Percentiles rank a stretch among this genome's conserved stretches.
These are phyloP conservation scores for Podaxis sp. DNA, from an alignment of 768 basidiomycete species.

Conservation along the genomic window DNA sequence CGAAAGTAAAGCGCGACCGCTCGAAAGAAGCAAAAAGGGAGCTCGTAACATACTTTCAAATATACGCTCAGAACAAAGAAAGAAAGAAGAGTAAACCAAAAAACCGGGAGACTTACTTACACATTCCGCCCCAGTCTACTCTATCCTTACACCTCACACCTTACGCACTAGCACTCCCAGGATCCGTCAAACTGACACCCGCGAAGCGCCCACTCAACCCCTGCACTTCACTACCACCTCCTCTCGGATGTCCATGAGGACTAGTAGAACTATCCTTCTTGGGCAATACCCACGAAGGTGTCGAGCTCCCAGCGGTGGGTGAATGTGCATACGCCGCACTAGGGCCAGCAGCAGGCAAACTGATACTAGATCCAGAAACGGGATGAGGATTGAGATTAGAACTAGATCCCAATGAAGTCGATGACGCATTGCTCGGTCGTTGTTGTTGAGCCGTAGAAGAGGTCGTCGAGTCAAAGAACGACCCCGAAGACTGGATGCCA, in stretches of 20 bases:
- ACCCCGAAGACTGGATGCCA: slow-evolving; percentile 15
- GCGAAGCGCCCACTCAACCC: slow-evolving; percentile 4
- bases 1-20: no score
- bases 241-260: not conserved
- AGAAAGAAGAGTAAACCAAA: no score
- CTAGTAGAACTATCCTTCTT: slow-evolving; percentile 29
- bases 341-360: slow-evolving; percentile 8
- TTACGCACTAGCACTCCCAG: slow-evolving; percentile 7
- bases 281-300: slow-evolving; percentile 48
- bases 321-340: slow-evolving; percentile 15
- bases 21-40: no score
- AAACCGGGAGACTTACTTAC: not conserved
- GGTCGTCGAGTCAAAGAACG: not conserved
- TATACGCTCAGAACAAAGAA: no score
- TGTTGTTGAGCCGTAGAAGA: slow-evolving; percentile 6
- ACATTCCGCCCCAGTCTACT: not conserved
- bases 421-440: slow-evolving; percentile 17
- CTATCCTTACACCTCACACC: not conserved
- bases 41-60: no score
- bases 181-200: slow-evolving; percentile 12
- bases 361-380: not conserved
- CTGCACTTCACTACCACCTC: not conserved
- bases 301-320: slow-evolving; percentile 15
- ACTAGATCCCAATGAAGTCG: slow-evolving; percentile 5
- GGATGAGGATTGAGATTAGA: not conserved